phyloP scores from a whole-genome alignment of 768 basidiomycete genomes.

The Boletus bicolor region DNA sequence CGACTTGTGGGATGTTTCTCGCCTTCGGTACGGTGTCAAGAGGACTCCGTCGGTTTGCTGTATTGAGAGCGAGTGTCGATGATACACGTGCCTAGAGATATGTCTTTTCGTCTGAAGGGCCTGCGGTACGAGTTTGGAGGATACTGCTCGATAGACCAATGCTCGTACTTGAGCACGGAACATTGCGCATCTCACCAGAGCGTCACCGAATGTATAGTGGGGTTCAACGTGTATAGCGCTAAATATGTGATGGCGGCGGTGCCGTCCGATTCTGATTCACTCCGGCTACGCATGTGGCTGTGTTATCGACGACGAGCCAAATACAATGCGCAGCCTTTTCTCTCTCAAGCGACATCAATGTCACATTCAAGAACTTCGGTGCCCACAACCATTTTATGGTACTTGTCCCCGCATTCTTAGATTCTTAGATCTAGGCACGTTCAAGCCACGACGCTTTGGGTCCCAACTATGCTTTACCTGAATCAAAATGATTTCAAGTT shows the following conservation, averaged over 20 bases:
- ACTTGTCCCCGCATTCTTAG: neutral
- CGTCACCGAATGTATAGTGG: neutral
- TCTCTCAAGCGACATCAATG: neutral
- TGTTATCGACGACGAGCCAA: neutral
- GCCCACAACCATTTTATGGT: no score
- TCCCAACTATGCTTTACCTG: neutral
- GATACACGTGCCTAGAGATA: neutral
- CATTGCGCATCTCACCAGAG: slow-evolving; percentile 47
- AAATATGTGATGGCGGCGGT: neutral
- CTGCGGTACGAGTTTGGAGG: neutral
- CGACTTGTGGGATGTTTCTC: neutral
- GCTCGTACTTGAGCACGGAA: slow-evolving; percentile 36
- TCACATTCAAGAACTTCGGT: neutral
- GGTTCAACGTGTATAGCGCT: slow-evolving; percentile 3
- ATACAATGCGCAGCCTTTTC: neutral
- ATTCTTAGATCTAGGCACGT: neutral
- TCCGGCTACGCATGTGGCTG: slow-evolving; percentile 2
- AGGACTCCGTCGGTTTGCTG: slow-evolving; percentile 4
- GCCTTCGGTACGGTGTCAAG: slow-evolving; percentile 3
- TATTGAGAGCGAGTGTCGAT: neutral
- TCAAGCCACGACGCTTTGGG: neutral
- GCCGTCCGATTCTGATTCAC: neutral
- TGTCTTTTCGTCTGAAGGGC: neutral
- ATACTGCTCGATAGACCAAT: neutral
- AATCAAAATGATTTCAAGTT: neutral